A percentile compares a stretch with the other conserved stretches of the same genome.
phyloP scores from a whole-genome alignment of 2,329 filamentous ascomycete genomes.

The Fusarium devonianum region DNA sequence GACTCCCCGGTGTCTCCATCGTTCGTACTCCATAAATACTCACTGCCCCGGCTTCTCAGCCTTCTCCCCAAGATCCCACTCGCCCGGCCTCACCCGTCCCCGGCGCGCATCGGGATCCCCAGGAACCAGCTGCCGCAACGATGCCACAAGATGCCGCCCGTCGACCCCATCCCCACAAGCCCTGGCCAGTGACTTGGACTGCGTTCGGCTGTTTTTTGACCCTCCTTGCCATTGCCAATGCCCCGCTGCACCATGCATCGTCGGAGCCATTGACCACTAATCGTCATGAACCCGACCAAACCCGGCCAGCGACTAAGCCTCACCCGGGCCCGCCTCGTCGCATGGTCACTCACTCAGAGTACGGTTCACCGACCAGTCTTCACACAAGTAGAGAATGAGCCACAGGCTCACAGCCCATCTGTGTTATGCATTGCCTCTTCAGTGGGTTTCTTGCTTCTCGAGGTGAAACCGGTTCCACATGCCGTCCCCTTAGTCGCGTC shows the following conservation, averaged over 20 bases:
- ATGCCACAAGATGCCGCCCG: no score
- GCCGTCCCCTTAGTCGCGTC: constrained; percentile 24
- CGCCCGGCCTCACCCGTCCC: constrained; percentile 39
- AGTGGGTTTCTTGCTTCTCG: constrained; percentile 25
- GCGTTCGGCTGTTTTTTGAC: constrained; percentile 27
- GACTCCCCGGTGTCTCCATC: constrained; percentile 24
- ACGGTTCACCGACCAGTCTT: constrained; percentile 4
- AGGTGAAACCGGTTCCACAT: constrained; percentile 33
- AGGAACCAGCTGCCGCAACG: constrained; percentile 36
- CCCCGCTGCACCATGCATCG: constrained; percentile 36
- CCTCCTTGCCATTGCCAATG: constrained; percentile 30
- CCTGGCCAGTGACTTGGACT: constrained; percentile 9
- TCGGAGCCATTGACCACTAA: constrained; percentile 30
- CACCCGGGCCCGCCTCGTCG: constrained; percentile 14
- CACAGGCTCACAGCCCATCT: constrained; percentile 22
- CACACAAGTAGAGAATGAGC: constrained; percentile 16
- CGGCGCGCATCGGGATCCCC: constrained; percentile 41
- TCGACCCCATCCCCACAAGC: constrained; percentile 17
- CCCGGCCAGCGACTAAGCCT: constrained; percentile 18
- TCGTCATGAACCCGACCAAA: constrained; percentile 24
- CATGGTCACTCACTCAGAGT: constrained; percentile 3
- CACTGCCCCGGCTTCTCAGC: constrained; percentile 39
- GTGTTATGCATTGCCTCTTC: constrained; percentile 33
- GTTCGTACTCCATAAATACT: constrained; percentile 33
- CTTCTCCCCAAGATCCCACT: constrained; percentile 36